A percentile compares a stretch with the other conserved stretches of the same genome.
Conservation (phyloP, 345 rosid species). For the Clarkia xantiana region DNA sequence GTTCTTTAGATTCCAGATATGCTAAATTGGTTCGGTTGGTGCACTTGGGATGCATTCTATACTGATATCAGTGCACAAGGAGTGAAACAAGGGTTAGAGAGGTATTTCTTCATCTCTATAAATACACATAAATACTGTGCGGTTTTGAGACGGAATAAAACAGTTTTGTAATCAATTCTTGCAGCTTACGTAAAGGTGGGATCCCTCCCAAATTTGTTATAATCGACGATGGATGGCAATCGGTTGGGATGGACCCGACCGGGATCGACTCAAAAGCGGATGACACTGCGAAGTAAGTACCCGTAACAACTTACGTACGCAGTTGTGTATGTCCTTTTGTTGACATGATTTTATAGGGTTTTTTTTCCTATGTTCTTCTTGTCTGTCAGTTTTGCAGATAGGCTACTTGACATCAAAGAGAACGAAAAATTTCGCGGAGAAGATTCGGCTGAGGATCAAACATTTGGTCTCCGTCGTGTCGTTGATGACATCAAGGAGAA, state of each 20-base stretch:
- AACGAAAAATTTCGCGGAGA: conserved; percentile 22
- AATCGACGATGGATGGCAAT: conserved; percentile 23
- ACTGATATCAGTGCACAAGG: conserved; percentile 11
- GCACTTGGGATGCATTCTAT: conserved; percentile 22
- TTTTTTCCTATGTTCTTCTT: neutral
- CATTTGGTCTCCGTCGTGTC: conserved; percentile 16
- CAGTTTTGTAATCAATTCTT: neutral
- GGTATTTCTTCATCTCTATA: neutral
- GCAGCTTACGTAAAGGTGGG: conserved; percentile 30
- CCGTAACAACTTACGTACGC: neutral
- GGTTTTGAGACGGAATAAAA: neutral
- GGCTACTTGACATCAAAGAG: conserved; percentile 9
- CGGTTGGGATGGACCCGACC: conserved; percentile 43
- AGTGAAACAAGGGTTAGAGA: conserved; percentile 13
- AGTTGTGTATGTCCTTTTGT: neutral
- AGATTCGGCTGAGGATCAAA: conserved; percentile 4
- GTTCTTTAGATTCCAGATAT: conserved; percentile 1
- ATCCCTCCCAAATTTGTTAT: conserved; percentile 15
- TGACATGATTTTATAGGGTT: neutral
- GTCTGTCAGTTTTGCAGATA: conserved; percentile 6
- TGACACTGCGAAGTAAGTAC: conserved; percentile 43
- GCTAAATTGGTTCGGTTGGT: conserved; percentile 17
- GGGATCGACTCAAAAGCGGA: conserved; percentile 29
- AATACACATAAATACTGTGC: neutral
- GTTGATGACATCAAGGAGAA: conserved; percentile 21